These are phyloP conservation scores for Lolium multiflorum DNA, from an alignment of 176 grass and related monocot genomes.

Conservation along the genomic window DNA sequence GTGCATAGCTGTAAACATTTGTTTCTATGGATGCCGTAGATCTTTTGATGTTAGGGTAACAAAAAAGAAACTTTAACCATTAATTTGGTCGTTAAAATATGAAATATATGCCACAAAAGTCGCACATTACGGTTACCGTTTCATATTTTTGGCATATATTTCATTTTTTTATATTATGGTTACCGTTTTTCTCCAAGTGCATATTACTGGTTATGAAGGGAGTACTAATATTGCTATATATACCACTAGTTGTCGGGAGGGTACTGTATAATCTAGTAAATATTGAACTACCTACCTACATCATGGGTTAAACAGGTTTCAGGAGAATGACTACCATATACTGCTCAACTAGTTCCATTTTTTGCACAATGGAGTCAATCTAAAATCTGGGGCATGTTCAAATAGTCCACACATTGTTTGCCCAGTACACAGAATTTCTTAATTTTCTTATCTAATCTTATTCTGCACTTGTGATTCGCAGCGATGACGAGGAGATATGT, in stretches of 20 bases:
- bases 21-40: neutral
- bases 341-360: neutral
- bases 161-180: too few species aligned
- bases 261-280: neutral
- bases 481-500: constrained; percentile 80
- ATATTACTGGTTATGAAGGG: too few species aligned
- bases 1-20: neutral
- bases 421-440: neutral
- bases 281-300: neutral
- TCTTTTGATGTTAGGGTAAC: neutral
- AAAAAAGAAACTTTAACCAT: too few species aligned
- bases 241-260: neutral
- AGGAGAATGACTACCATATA: neutral
- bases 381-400: too few species aligned
- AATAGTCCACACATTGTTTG: too few species aligned
- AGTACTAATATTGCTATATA: constrained; percentile 5
- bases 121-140: too few species aligned
- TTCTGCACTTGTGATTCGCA: constrained; percentile 33
- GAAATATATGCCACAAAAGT: too few species aligned
- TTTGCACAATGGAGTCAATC: too few species aligned
- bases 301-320: neutral
- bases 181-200: too few species aligned
- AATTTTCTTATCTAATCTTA: constrained; percentile 2
- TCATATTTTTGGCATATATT: too few species aligned
- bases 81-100: neutral